Conservation (phyloP, 495 filamentous ascomycete species). For the Zalerion maritima region DNA sequence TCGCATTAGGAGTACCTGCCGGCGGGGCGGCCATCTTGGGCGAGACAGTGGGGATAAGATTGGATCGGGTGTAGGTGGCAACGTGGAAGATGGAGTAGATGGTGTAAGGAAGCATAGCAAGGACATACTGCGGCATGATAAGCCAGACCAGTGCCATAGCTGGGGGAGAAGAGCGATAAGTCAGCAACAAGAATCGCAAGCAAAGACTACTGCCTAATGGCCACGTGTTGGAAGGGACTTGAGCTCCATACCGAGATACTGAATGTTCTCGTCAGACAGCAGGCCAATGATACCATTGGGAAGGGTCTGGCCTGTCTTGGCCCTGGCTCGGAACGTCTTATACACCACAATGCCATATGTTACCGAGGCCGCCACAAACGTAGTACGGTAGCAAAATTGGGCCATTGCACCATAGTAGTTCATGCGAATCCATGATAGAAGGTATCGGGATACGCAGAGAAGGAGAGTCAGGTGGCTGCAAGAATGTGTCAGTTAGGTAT, state of each 20-base stretch:
- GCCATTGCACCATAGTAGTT: constrained; percentile 63
- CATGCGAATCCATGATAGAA: constrained; percentile 68
- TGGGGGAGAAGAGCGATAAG: constrained; percentile 16
- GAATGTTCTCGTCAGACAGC: constrained; percentile 83
- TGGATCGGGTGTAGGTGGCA: constrained; percentile 63
- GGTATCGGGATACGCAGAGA: constrained; percentile 66
- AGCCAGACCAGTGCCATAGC: constrained; percentile 96
- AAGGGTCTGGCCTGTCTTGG: constrained; percentile 45
- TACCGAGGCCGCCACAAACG: constrained; percentile 73
- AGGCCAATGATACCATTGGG: constrained; percentile 46
- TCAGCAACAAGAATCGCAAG: constrained; percentile 1
- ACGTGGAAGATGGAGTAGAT: constrained; percentile 99
- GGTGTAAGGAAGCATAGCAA: constrained; percentile 84
- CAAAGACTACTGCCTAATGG: constrained; percentile 4
- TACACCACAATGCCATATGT: constrained; percentile 99
- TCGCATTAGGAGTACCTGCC: constrained; percentile 41
- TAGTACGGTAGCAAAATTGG: constrained; percentile 68
- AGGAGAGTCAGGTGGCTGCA: constrained; percentile 70
- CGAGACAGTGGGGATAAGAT: constrained; percentile 53
- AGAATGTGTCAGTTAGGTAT: constrained; percentile 2
- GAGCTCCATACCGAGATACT: constrained; percentile 70
- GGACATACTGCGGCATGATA: constrained; percentile 70
- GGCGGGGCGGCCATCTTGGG: constrained; percentile 23
- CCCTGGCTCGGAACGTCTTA: constrained; percentile 81
- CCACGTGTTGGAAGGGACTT: background rate